Conservation (phyloP, 2,329 filamentous ascomycete species). For the Cucurbitaria berberidis region DNA sequence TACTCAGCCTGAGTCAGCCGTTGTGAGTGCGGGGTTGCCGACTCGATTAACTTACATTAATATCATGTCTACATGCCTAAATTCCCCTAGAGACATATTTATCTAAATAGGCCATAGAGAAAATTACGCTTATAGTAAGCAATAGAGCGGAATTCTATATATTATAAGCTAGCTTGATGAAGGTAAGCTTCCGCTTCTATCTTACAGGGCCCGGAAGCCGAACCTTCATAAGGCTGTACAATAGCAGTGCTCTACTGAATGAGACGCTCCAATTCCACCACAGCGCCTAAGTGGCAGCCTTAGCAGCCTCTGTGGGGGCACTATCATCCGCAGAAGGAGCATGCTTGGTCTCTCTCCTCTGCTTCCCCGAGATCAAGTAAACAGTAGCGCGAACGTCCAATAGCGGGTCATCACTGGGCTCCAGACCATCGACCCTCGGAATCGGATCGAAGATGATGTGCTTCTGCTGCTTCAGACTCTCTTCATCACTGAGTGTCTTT, state of each 20-base stretch:
- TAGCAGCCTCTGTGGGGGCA: constrained; percentile 3
- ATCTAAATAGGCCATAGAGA: no score
- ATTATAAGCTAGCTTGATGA: no score
- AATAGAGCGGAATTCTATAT: no score
- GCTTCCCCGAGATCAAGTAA: constrained; percentile 62
- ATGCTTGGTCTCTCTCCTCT: constrained; percentile 55
- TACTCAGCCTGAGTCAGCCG: no score
- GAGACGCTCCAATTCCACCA: neutral
- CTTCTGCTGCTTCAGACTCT: constrained; percentile 56
- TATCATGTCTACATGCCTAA: no score
- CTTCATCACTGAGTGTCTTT: constrained; percentile 47
- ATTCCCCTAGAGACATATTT: no score
- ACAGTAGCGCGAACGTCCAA: constrained; percentile 62
- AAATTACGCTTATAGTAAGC: no score
- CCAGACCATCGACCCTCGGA: constrained; percentile 61
- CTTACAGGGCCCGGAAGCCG: no score
- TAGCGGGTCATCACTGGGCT: constrained; percentile 61
- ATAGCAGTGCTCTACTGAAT: neutral
- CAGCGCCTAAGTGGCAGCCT: constrained; percentile 9
- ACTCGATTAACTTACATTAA: no score
- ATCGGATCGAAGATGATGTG: constrained; percentile 65
- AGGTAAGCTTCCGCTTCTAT: neutral
- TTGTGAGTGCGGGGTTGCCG: no score
- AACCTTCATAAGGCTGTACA: no score
- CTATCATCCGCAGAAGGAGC: neutral